Base-by-base conservation (phyloP, 208 protist genomes). In the Leishmania braziliensis region DNA sequence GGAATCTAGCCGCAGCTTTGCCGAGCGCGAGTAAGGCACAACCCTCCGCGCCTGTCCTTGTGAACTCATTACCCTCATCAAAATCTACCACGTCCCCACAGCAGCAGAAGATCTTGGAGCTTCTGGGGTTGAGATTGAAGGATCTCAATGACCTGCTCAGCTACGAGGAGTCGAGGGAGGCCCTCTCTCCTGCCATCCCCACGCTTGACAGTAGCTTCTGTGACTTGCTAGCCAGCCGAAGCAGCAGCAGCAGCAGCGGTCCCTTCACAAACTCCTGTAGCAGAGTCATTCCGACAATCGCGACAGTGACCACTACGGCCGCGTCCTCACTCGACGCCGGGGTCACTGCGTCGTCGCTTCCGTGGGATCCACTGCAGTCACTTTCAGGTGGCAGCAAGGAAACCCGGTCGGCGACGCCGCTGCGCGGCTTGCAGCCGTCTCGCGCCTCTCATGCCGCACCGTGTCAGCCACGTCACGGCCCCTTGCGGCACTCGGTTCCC, bases 91-190 rank as follows among this genome's bases (percentile, higher is more conserved):
- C 74, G 10, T 26, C 74, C 33, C 63, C 72, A 3, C 51, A 65
- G 46, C 46, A 72, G 23, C 51, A 75, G 71, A 18, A 16, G 81
- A 74, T 85, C 2, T 6, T 54, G 26, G 62, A 56, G 33, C 70
- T 83, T 26, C 53, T 85, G 43, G 58, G 75, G 62, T 29, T 65
- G n/a, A 77, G 50, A 48, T 66, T 86, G 53, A 76, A 78, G 36
- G 73, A 82, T 5, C 76, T 91, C 77, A 66, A 88, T 73, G 23
- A 53, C 51, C 75, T 76, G 33, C 85, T 87, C 79, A 43, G 50
- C 75, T 83, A 81, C 46, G 74, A 82, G 54, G 84, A 86, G 62
- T 78, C 76, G 65, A 69, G 78, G 48, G 75, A 89, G 56, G 72
- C 46, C 26, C 74, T 83, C 26, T n/a, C 66, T 9, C 5, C 46